Base-by-base conservation (phyloP, 768 basidiomycete genomes). In the Daedaleopsis sinensis region DNA sequence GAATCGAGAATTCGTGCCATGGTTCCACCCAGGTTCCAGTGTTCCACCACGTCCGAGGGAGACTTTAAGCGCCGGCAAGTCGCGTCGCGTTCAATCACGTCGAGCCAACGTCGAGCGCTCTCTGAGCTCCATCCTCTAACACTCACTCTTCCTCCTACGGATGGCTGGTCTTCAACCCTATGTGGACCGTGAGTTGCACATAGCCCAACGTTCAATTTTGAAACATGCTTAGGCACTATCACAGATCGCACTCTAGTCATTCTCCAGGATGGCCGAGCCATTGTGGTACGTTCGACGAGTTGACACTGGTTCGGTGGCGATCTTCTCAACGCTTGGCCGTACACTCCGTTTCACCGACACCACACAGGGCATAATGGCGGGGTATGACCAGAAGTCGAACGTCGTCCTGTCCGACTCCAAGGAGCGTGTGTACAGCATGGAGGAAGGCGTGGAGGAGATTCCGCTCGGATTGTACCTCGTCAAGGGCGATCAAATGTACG, bases 401-500 rank as follows among this genome's bases (percentile, higher is more conserved):
- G 86, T 98, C 70, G 94, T 99, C 66, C 86, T 99, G 58, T 90
- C 96, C 15, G 93, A 96, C 72, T 91, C 89, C 59, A 93, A 90
- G 71, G 97, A 99, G 73, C 88, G 96, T 67, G 88, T 98, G 37
- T 98, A 92, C 74, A 92, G 90, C 70, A 76, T 84, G 55, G 97
- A 99, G 16, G 92, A 93, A 69, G 91, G 91, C 43, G 94, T 97
- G 27, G 93, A 98, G 76, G 95, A 98, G 80, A 87, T 95, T 11
- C 91, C 94, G 0, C 80, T 98, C 24, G 97, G 97, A 0, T 80
- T 98, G 48, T 98, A 99, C 76, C 88, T 99, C 70, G 94, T 99
- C 72, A 95, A 98, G 70, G 97, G 97, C 3, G 97, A 99, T 73
- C 95, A 95, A 83, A 95, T 96, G 97, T 98, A 69, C 74, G 94